phyloP scores from a whole-genome alignment of 225 moss, liverwort and hornwort genomes.

The Physcomitrium patens region DNA sequence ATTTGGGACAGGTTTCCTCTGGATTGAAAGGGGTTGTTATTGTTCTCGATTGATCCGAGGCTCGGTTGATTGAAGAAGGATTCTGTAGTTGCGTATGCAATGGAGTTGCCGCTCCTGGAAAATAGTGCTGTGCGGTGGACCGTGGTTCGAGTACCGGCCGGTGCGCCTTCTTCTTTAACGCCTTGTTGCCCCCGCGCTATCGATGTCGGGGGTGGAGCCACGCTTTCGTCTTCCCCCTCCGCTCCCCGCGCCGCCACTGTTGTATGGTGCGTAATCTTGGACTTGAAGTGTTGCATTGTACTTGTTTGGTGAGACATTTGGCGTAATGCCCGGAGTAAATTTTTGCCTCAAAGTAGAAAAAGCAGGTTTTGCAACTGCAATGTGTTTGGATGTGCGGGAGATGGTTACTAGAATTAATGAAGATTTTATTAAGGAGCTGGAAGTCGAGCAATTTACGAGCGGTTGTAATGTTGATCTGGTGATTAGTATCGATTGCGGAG shows the following conservation, averaged over 20 bases:
- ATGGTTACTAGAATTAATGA: not conserved
- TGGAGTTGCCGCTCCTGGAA: constrained; percentile 67
- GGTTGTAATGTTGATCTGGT: not conserved
- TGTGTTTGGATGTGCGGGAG: not conserved
- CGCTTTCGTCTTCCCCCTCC: constrained; percentile 36
- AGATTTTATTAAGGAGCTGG: not conserved
- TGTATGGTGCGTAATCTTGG: constrained; percentile 44
- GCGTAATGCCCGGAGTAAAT: not conserved
- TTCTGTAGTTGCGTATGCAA: constrained; percentile 4
- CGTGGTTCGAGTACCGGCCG: constrained; percentile 45
- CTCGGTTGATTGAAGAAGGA: not conserved
- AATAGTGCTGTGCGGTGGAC: constrained; percentile 58
- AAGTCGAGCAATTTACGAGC: not conserved
- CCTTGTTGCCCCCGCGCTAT: constrained; percentile 45
- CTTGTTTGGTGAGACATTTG: not conserved
- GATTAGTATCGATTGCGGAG: too few species aligned
- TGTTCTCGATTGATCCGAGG: not conserved
- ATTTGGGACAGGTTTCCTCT: not conserved
- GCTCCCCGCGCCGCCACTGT: constrained; percentile 30
- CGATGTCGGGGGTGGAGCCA: constrained; percentile 55
- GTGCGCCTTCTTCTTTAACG: constrained; percentile 23
- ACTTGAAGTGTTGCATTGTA: not conserved
- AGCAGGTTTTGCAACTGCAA: not conserved
- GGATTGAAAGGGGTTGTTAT: not conserved
- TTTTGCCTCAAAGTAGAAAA: not conserved